Base-by-base conservation (phyloP, 257 asterid genomes). In the Solanum tarijense region DNA sequence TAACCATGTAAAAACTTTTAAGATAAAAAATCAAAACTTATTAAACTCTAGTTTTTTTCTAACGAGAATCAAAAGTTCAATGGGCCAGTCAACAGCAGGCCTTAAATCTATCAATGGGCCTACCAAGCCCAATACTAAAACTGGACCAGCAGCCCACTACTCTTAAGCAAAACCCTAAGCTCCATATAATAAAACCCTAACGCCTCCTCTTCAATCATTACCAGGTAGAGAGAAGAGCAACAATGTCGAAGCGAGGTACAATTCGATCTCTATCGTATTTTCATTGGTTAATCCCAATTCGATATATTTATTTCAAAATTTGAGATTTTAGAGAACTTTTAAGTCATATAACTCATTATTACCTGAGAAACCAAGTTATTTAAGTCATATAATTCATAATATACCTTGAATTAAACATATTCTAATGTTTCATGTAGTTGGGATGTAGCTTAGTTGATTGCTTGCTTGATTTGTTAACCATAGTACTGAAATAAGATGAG, bases 211-310 rank as follows among this genome's bases (percentile, higher is more conserved):
- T 27, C 66, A 0, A 10, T 43, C 36, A 29, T 14, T 14, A 9
- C 14, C 55, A 6, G 35, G 83, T n/a, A 12, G 23, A 38, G 90
- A 8, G 88, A 66, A 21, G 21, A 66, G 55, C 91, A 41, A 91
- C 78, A 85, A 93, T 93, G 96, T 93, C 96, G 93, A 93, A 93
- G 92, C 91, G 96, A 93, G 96, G 96, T 93, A 88, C 43, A 32
- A 31, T 7, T 34, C 18, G 9, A 55, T 13, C 0, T 18, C 2
- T 3, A 4, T 74, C 43, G 35, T 39, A 39, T 41, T 76, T 38
- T 76, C 32, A 7, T 6, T n/a, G 12, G 0, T 0, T 76, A 0
- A 76, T 74, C 52, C 0, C 9, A 6, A 72, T 34, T 39, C 11
- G 1, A 34, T 34, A 38, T 18, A 18, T 8, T 72, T 72, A 16